These are phyloP conservation scores for Fusarium longipes DNA, from an alignment of 2,329 filamentous ascomycete genomes.

Conservation along the genomic window DNA sequence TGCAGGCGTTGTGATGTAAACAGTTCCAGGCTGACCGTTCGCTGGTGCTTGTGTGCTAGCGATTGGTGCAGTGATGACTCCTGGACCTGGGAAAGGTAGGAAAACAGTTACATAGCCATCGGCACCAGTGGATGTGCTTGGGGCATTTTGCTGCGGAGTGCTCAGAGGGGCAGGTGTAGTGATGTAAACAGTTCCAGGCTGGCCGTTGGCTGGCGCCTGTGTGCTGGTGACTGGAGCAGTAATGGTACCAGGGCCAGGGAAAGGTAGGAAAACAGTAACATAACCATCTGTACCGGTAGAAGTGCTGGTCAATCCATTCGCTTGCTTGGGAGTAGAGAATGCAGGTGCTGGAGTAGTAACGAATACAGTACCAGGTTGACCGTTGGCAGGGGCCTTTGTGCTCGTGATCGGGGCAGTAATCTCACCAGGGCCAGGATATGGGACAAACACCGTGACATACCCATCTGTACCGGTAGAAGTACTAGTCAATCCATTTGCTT, in stretches of 20 bases:
- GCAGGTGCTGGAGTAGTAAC: conserved; percentile 12
- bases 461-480: too few relatives aligned
- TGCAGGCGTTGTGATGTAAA: conserved; percentile 16
- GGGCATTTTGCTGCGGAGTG: conserved; percentile 9
- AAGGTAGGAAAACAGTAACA: conserved; percentile 19
- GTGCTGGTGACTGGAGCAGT: conserved; percentile 20
- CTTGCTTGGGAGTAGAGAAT: conserved; percentile 9
- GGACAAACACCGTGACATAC: too few relatives aligned
- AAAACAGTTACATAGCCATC: conserved; percentile 27
- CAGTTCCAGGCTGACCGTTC: conserved; percentile 13
- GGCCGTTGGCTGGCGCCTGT: neutral
- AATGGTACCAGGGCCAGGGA: conserved; percentile 5
- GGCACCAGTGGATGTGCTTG: neutral
- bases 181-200: conserved; percentile 21
- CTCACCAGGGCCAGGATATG: too few relatives aligned
- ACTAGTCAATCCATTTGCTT: too few relatives aligned
- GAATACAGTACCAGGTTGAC: conserved; percentile 19
- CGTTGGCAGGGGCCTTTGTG: too few relatives aligned
- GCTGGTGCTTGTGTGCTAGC: conserved; percentile 5
- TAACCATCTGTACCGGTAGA: conserved; percentile 6
- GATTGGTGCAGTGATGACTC: conserved; percentile 10
- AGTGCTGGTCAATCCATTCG: conserved; percentile 3
- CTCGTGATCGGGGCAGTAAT: too few relatives aligned
- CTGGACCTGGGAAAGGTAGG: conserved; percentile 2
- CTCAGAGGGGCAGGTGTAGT: conserved; percentile 3